These are phyloP conservation scores for Tolypocladium nubicola DNA, from an alignment of 2,329 filamentous ascomycete genomes.

Conservation along the genomic window DNA sequence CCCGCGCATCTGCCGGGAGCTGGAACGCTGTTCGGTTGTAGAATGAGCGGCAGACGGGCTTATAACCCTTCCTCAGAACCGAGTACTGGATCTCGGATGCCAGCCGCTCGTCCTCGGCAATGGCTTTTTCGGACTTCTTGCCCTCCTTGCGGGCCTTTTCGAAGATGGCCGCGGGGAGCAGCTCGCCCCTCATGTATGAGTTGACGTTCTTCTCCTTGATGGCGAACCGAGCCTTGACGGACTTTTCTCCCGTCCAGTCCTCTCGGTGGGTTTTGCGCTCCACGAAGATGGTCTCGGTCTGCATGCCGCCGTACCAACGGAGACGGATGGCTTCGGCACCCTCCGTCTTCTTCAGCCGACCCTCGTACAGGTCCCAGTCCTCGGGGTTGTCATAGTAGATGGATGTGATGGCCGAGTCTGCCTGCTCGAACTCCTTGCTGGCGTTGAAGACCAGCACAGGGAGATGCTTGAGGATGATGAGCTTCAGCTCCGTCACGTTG, in stretches of 20 bases:
- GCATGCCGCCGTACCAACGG: constrained; percentile 96
- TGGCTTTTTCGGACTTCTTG: constrained; percentile 86
- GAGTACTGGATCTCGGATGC: constrained; percentile 92
- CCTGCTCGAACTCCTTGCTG: constrained; percentile 86
- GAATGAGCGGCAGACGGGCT: constrained; percentile 87
- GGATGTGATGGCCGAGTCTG: constrained; percentile 91
- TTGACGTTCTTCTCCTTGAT: constrained; percentile 98
- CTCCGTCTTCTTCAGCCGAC: constrained; percentile 93
- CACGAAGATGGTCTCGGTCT: constrained; percentile 88
- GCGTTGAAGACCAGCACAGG: constrained; percentile 96
- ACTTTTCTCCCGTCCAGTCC: constrained; percentile 98
- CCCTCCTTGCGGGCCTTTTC: constrained; percentile 93
- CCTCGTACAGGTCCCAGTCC: constrained; percentile 88
- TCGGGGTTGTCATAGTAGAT: constrained; percentile 97
- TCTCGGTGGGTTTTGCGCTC: constrained; percentile 97
- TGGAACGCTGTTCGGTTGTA: constrained; percentile 98
- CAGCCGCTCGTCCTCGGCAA: constrained; percentile 80
- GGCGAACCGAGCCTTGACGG: constrained; percentile 91
- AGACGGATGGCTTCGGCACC: constrained; percentile 93
- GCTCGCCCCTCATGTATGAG: constrained; percentile 71
- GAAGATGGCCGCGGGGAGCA: constrained; percentile 81
- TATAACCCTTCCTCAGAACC: constrained; percentile 74
- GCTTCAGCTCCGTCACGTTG: constrained; percentile 95
- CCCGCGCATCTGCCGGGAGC: constrained; percentile 87
- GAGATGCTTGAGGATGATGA: constrained; percentile 94